Conservation (phyloP, 129 eudicot species). For the Scalesia atractyloides region DNA sequence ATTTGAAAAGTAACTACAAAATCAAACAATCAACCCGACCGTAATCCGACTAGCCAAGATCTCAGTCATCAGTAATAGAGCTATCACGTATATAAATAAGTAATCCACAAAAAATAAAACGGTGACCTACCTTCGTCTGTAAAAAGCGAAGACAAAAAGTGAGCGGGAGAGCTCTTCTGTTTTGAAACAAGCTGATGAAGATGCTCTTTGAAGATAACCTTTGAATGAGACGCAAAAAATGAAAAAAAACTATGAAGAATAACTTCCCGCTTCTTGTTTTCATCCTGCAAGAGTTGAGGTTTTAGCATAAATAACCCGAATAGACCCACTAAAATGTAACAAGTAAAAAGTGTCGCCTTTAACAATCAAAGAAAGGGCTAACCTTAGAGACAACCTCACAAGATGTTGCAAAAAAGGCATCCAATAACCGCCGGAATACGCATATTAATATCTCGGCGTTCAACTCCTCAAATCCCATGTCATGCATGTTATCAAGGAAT, state of each 20-base stretch:
- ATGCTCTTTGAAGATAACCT: conserved; percentile 58
- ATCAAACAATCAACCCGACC: background rate
- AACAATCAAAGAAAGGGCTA: conserved; percentile 7
- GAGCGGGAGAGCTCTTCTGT: conserved; percentile 50
- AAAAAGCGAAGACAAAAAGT: conserved; percentile 57
- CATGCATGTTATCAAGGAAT: conserved; percentile 52
- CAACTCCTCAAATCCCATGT: conserved; percentile 46
- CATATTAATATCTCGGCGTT: conserved; percentile 59
- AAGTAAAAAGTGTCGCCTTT: background rate
- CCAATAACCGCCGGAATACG: conserved; percentile 65
- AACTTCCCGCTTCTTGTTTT: conserved; percentile 42
- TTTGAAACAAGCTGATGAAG: conserved; percentile 52
- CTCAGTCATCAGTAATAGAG: background rate
- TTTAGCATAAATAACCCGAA: conserved; percentile 1
- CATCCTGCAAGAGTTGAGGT: conserved; percentile 52
- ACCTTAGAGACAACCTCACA: conserved; percentile 51
- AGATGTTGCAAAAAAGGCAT: conserved; percentile 50
- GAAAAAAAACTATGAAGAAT: conserved; percentile 57
- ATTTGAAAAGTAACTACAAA: background rate
- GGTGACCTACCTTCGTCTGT: conserved; percentile 54
- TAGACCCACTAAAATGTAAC: background rate
- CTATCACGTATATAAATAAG: background rate
- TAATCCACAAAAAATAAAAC: background rate
- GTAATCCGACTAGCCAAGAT: conserved; percentile 2
- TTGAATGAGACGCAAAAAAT: conserved; percentile 65